Conservation (phyloP, 176 grass and related monocot species). For the Melocanna baccifera region DNA sequence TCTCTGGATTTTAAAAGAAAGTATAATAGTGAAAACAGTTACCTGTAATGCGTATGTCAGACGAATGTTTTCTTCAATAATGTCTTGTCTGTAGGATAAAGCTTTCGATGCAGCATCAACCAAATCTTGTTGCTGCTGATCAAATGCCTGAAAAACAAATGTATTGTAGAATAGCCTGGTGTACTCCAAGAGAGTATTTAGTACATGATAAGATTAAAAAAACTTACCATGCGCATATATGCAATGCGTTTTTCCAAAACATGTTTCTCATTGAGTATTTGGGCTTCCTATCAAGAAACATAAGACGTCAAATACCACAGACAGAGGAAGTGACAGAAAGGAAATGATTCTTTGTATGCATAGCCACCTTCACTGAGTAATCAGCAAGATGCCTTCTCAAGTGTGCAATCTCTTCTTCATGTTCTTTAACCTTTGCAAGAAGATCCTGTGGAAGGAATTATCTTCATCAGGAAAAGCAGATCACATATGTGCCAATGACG, state of each 20-base stretch:
- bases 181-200: background rate
- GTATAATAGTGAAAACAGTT: background rate
- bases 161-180: background rate
- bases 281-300: constrained; percentile 65
- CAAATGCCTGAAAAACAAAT: constrained; percentile 60
- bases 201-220: constrained; percentile 2
- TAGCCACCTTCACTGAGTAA: constrained; percentile 73
- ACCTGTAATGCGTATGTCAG: constrained; percentile 93
- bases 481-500: background rate
- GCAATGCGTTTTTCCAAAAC: constrained; percentile 88
- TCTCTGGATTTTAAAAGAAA: background rate
- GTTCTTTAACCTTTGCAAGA: constrained; percentile 70
- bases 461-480: constrained; percentile 13
- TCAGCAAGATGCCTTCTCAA: constrained; percentile 83
- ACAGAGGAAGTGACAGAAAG: background rate
- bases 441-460: constrained; percentile 57
- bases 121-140: constrained; percentile 96
- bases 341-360: background rate
- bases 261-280: constrained; percentile 85
- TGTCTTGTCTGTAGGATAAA: constrained; percentile 96
- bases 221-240: constrained; percentile 85
- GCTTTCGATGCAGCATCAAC: constrained; percentile 96
- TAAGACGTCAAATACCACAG: background rate
- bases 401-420: constrained; percentile 88
- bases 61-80: constrained; percentile 96